Evolutionary conservation across 1,284 basidiomycete species (phyloP).

Genomic region (Pseudozyma flocculosa): DNA sequence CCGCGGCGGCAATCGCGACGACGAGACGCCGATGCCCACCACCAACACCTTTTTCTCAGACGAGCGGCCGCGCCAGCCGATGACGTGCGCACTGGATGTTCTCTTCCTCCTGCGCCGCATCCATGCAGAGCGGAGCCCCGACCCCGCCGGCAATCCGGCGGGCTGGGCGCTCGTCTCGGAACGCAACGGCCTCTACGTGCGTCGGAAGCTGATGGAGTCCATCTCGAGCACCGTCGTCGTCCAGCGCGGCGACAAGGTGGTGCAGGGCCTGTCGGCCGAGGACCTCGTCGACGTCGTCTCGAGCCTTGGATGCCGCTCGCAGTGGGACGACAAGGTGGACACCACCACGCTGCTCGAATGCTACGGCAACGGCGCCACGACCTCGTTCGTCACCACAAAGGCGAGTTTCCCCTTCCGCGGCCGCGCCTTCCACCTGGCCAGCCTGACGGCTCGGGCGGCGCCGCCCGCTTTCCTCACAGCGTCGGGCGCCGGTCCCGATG

Average conservation of each 20-base stretch:
- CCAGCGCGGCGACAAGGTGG: conserved; percentile 84
- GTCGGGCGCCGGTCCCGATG: conserved; percentile 60
- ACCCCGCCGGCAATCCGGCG: conserved; percentile 61
- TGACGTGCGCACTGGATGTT: conserved; percentile 52
- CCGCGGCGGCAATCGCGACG: background rate
- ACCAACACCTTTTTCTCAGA: conserved; percentile 35
- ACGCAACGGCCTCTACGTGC: conserved; percentile 73
- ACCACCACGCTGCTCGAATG: conserved; percentile 71
- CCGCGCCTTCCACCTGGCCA: conserved; percentile 80
- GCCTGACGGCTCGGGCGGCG: conserved; percentile 66
- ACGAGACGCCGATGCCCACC: background rate
- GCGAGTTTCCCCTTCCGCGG: conserved; percentile 88
- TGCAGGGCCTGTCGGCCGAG: conserved; percentile 91
- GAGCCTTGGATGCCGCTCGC: conserved; percentile 67
- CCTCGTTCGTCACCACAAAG: conserved; percentile 62
- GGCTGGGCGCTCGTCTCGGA: conserved; percentile 82
- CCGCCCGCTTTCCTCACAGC: conserved; percentile 16
- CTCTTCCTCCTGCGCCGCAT: conserved; percentile 51
- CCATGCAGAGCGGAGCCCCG: conserved; percentile 58
- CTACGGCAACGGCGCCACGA: conserved; percentile 74
- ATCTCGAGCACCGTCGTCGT: conserved; percentile 81
- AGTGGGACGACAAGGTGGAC: conserved; percentile 83
- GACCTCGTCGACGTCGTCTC: conserved; percentile 73
- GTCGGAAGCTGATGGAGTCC: conserved; percentile 72
- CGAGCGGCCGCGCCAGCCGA: conserved; percentile 44